These are phyloP conservation scores for Nymphaea colorata DNA, from an alignment of 164 flowering plant genomes.

Conservation along the genomic window DNA sequence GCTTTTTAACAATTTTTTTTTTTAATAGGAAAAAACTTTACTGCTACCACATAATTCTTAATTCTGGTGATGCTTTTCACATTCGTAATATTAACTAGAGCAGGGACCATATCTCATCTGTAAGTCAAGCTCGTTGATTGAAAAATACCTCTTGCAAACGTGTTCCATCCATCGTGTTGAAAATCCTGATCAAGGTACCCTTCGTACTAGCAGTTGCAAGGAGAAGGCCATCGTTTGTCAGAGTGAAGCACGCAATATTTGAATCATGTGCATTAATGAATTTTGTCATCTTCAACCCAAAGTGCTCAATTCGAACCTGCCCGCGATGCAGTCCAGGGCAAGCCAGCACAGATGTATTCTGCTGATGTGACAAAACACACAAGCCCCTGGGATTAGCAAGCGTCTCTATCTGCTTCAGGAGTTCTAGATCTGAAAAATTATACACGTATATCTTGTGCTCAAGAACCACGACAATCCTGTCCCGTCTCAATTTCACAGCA, in stretches of 20 bases:
- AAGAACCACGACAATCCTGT: slow-evolving; percentile 41
- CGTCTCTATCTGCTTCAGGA: slow-evolving; percentile 47
- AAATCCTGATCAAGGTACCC: slow-evolving; percentile 48
- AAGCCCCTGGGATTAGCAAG: slow-evolving; percentile 41
- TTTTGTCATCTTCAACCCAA: slow-evolving; percentile 40
- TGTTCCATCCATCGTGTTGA: slow-evolving; percentile 56
- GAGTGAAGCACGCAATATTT: slow-evolving; percentile 32
- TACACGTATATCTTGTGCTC: slow-evolving; percentile 48
- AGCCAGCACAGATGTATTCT: slow-evolving; percentile 40
- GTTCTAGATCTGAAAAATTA: slow-evolving; percentile 36
- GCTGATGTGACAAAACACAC: slow-evolving; percentile 44
- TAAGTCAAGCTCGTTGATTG: background rate
- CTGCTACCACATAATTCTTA: no score
- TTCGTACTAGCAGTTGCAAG: slow-evolving; percentile 55
- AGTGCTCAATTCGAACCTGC: slow-evolving; percentile 43
- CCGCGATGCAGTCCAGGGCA: slow-evolving; percentile 44
- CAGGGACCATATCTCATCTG: no score
- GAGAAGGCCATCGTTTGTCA: slow-evolving; percentile 51
- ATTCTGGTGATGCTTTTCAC: no score
- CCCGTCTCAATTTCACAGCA: slow-evolving; percentile 42
- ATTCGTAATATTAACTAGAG: no score
- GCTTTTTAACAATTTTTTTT: no score
- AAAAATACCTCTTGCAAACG: slow-evolving; percentile 44
- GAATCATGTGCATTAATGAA: slow-evolving; percentile 41
- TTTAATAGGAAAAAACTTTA: no score